phyloP scores from a whole-genome alignment of 345 rosid species.

The Salix arbutifolia region DNA sequence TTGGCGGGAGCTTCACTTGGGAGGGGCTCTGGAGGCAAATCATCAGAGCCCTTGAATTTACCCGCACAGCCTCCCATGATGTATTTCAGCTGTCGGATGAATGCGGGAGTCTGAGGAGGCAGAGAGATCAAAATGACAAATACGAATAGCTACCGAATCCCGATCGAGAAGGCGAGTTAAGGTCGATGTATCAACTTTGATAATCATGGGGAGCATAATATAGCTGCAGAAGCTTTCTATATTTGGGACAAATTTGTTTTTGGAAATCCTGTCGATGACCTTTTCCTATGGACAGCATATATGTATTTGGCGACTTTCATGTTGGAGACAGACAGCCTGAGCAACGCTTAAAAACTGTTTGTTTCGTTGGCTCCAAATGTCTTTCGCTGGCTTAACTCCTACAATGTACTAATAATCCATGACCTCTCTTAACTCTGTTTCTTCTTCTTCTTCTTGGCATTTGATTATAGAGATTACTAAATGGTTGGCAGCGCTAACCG shows the following conservation, averaged over 20 bases:
- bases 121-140: neutral
- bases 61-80: conserved; percentile 43
- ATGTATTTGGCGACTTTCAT: conserved; percentile 7
- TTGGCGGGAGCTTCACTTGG: conserved; percentile 8
- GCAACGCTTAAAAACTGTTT: neutral
- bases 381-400: neutral
- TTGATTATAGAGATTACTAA: too few species aligned
- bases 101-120: neutral
- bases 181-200: neutral
- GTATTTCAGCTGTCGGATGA: neutral
- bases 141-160: neutral
- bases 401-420: neutral
- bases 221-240: conserved; percentile 6
- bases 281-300: conserved; percentile 7
- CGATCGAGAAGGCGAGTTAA: neutral
- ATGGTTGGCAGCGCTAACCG: too few species aligned
- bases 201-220: conserved; percentile 1
- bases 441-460: neutral
- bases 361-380: neutral
- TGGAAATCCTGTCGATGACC: conserved; percentile 1
- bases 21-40: neutral
- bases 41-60: conserved; percentile 6
- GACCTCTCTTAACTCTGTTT: neutral
- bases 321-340: conserved; percentile 1
- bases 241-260: conserved; percentile 14